Evolutionary conservation across 2,329 filamentous ascomycete species (phyloP).

Genomic region (Ceratocystis variospora): DNA sequence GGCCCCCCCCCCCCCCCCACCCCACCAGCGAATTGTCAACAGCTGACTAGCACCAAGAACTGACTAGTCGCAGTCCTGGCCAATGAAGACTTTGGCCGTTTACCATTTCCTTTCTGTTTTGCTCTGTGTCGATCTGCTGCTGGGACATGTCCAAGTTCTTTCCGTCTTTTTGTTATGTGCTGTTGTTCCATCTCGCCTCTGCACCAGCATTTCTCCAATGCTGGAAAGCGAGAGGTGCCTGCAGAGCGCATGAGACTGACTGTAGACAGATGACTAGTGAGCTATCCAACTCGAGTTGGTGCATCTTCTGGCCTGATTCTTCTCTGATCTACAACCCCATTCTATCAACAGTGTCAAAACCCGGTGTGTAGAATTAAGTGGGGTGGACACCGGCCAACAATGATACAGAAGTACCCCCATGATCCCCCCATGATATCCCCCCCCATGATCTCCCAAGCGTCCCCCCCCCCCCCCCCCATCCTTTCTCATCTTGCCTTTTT

Average conservation of each 20-base stretch:
- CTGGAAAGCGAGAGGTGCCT: not conserved
- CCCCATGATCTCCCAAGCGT: too few relatives aligned
- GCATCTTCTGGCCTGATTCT: not conserved
- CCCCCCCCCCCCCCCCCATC: too few relatives aligned
- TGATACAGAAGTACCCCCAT: too few relatives aligned
- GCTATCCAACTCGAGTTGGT: not conserved
- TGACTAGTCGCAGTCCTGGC: not conserved
- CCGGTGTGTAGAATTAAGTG: not conserved
- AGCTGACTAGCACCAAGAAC: too few relatives aligned
- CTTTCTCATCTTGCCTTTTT: too few relatives aligned
- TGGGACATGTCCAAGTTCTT: not conserved
- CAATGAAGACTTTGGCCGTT: not conserved
- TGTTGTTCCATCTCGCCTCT: not conserved
- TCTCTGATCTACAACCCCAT: not conserved
- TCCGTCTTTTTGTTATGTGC: not conserved
- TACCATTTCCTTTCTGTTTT: not conserved
- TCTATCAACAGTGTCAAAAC: not conserved
- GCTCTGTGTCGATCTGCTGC: not conserved
- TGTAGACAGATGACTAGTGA: not conserved
- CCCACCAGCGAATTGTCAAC: too few relatives aligned
- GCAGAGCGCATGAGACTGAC: not conserved
- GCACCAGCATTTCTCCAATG: not conserved
- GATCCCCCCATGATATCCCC: too few relatives aligned
- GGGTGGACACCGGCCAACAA: not conserved
- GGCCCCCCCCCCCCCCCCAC: not conserved